A percentile compares a stretch with the other conserved stretches of the same genome.
phyloP scores from a whole-genome alignment of 805 yeast genomes.

The Alloascoidea hylecoeti region DNA sequence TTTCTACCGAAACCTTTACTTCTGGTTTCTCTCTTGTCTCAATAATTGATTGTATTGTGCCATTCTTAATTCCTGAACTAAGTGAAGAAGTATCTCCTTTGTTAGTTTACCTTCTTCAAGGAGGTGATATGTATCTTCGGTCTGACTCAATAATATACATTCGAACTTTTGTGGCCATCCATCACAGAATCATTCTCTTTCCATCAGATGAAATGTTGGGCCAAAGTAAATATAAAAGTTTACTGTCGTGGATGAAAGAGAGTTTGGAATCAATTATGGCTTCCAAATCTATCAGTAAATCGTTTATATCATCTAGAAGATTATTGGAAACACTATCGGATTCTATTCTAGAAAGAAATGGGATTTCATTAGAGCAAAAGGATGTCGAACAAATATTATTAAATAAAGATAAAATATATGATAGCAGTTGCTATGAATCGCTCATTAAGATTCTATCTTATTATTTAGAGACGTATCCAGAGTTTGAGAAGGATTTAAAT shows the following conservation, averaged over 20 bases:
- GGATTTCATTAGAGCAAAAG: background rate
- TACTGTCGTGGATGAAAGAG: no score
- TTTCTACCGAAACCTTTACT: background rate
- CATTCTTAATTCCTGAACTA: background rate
- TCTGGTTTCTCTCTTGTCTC: background rate
- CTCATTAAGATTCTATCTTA: background rate
- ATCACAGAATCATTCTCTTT: background rate
- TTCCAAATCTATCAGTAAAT: no score
- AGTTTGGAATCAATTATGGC: no score
- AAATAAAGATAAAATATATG: background rate
- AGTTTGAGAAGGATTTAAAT: background rate
- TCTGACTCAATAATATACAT: background rate
- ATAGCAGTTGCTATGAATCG: background rate
- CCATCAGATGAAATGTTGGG: background rate
- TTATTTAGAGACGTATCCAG: background rate
- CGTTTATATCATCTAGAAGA: no score
- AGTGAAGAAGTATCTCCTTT: background rate
- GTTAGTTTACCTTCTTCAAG: background rate
- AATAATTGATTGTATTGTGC: background rate
- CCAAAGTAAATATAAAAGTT: background rate
- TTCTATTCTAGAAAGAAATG: background rate
- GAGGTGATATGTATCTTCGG: background rate
- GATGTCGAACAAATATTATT: background rate
- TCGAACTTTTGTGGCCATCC: background rate
- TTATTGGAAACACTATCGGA: no score